Evolutionary conservation across 805 yeast species (phyloP).

Genomic region (Kazachstania viticola): DNA sequence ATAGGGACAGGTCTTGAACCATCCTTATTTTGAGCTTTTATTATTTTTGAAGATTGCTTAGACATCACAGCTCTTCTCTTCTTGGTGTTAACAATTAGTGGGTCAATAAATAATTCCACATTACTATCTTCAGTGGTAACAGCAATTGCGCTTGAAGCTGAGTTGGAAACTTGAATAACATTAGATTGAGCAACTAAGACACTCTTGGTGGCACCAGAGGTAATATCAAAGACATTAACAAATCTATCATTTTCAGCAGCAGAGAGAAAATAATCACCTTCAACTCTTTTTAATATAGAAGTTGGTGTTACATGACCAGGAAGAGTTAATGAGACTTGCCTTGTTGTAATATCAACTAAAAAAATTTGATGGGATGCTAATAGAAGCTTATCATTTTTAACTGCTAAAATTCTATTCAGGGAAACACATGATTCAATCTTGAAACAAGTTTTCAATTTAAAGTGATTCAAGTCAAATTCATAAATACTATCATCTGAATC

Average conservation of each 20-base stretch:
- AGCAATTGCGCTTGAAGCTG: constrained; percentile 20
- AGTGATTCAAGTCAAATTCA: constrained; percentile 49
- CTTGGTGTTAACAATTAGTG: constrained; percentile 28
- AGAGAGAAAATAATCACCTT: constrained; percentile 42
- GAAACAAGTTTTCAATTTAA: constrained; percentile 32
- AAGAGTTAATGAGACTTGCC: constrained; percentile 36
- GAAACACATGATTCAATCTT: constrained; percentile 26
- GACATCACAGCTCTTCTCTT: constrained; percentile 43
- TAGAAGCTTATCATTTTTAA: constrained; percentile 29
- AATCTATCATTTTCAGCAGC: constrained; percentile 75
- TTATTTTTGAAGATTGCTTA: constrained; percentile 35
- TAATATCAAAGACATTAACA: constrained; percentile 48
- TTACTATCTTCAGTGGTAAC: constrained; percentile 66
- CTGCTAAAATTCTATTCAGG: constrained; percentile 20
- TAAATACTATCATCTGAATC: constrained; percentile 47
- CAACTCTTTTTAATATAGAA: constrained; percentile 31
- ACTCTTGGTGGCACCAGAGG: constrained; percentile 30
- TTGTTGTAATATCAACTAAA: constrained; percentile 34
- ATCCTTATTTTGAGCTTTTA: constrained; percentile 39
- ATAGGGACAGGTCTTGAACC: constrained; percentile 13
- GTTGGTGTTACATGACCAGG: constrained; percentile 75
- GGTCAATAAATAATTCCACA: constrained; percentile 59
- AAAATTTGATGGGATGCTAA: constrained; percentile 59
- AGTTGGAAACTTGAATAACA: constrained; percentile 34
- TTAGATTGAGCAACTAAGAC: constrained; percentile 66